phyloP scores from a whole-genome alignment of 2,329 filamentous ascomycete species.

The Trichoderma brevicompactum region DNA sequence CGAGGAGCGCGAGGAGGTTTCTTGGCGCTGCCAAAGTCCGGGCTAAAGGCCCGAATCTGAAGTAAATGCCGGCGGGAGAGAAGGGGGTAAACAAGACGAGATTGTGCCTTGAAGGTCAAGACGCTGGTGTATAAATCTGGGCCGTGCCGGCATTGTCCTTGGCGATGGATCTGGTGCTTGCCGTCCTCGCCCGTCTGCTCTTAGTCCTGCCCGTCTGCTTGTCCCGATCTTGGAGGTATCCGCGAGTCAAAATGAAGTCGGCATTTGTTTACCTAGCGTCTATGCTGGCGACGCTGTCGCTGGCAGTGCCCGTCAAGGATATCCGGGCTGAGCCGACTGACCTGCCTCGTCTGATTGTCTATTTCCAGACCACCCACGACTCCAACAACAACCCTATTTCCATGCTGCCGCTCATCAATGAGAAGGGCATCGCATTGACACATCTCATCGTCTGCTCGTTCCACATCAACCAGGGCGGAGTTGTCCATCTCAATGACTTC shows the following conservation, averaged over 20 bases:
- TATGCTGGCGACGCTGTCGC: slow-evolving; percentile 27
- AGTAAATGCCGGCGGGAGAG: not conserved
- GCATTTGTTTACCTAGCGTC: slow-evolving; percentile 20
- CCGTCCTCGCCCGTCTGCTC: not conserved
- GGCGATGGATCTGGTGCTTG: slow-evolving; percentile 4
- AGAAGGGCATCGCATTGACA: slow-evolving; percentile 57
- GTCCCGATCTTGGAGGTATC: not conserved
- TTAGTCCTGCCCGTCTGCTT: not conserved
- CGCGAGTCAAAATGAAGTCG: slow-evolving; percentile 26
- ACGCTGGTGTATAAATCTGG: not conserved
- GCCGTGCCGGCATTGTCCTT: not conserved
- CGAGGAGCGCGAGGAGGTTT: not conserved
- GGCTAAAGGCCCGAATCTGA: slow-evolving; percentile 21
- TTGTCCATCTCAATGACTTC: slow-evolving; percentile 78
- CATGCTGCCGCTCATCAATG: slow-evolving; percentile 51
- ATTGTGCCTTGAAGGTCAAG: not conserved
- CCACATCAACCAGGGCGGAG: slow-evolving; percentile 71
- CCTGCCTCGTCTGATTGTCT: slow-evolving; percentile 52
- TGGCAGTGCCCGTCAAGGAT: slow-evolving; percentile 19
- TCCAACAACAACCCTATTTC: slow-evolving; percentile 49
- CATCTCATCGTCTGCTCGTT: slow-evolving; percentile 84
- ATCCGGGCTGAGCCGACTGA: slow-evolving; percentile 28
- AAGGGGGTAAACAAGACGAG: not conserved
- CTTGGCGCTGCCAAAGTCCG: not conserved
- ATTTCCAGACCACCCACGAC: slow-evolving; percentile 55